Evolutionary conservation across 805 yeast genomes (phyloP).

Genomic region (Kurtzmaniella cleridarum): DNA sequence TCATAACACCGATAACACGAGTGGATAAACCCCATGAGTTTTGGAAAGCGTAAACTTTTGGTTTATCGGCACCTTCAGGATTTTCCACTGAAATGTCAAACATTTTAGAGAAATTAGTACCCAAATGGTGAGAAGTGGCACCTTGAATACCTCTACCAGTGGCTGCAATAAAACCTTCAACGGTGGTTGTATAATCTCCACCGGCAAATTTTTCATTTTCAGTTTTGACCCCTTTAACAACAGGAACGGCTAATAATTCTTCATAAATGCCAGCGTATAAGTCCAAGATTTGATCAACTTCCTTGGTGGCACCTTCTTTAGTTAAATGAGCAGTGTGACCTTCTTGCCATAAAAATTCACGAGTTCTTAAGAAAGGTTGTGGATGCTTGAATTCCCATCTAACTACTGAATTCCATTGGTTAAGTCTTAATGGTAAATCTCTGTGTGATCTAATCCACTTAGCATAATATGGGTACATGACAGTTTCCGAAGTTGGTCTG

Average conservation of each 20-base stretch:
- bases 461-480: conserved; percentile 98
- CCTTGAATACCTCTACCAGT: conserved; percentile 99
- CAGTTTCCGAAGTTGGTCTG: conserved; percentile 99
- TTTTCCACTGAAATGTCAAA: conserved; percentile 92
- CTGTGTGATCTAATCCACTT: conserved; percentile 99
- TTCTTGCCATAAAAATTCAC: conserved; percentile 99
- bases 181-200: conserved; percentile 90
- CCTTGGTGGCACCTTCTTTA: conserved; percentile 70
- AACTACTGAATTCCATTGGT: conserved; percentile 99
- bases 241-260: conserved; percentile 96
- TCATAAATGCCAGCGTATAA: conserved; percentile 80
- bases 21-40: conserved; percentile 99
- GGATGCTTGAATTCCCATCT: conserved; percentile 99
- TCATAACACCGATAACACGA: conserved; percentile 98
- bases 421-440: conserved; percentile 91
- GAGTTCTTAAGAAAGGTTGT: conserved; percentile 96
- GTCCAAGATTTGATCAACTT: conserved; percentile 82
- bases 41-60: conserved; percentile 86
- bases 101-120: conserved; percentile 98
- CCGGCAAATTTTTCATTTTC: conserved; percentile 99
- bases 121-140: conserved; percentile 96
- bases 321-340: conserved; percentile 98
- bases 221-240: conserved; percentile 89
- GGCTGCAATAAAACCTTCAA: conserved; percentile 94
- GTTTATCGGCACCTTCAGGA: conserved; percentile 86